phyloP scores from a whole-genome alignment of 176 grass and related monocot genomes.

The Lolium rigidum region DNA sequence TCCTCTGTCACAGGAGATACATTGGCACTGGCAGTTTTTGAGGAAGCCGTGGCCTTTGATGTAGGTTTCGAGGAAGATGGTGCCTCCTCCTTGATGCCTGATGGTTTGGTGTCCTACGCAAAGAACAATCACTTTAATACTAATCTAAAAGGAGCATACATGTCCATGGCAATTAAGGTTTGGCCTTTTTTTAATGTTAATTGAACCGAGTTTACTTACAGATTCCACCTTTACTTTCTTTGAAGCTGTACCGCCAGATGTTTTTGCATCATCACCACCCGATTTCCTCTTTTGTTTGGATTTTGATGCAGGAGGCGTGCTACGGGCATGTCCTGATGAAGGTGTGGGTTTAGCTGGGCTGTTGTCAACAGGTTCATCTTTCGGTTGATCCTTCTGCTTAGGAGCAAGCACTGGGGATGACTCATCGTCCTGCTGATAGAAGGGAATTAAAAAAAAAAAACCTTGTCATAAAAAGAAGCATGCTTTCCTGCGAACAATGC shows the following conservation, averaged over 20 bases:
- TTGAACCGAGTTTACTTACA: constrained; percentile 58
- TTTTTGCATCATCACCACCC: constrained; percentile 72
- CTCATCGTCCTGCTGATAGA: constrained; percentile 72
- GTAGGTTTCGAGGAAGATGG: constrained; percentile 57
- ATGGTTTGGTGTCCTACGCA: constrained; percentile 58
- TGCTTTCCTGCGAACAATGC: background rate
- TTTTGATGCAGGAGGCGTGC: constrained; percentile 75
- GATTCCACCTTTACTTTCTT: constrained; percentile 85
- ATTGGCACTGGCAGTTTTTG: constrained; percentile 50
- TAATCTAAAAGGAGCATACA: constrained; percentile 24
- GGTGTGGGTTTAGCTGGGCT: constrained; percentile 68
- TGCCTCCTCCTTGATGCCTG: constrained; percentile 61
- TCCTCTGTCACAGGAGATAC: constrained; percentile 88
- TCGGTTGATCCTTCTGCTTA: constrained; percentile 77
- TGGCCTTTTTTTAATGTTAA: background rate
- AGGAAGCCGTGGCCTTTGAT: constrained; percentile 50
- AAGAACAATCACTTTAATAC: constrained; percentile 24
- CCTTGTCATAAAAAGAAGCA: constrained; percentile 12
- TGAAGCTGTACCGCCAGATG: constrained; percentile 52
- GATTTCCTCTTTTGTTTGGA: constrained; percentile 90
- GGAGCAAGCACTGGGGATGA: constrained; percentile 84
- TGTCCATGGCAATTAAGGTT: constrained; percentile 3
- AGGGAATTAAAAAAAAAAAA: constrained; percentile 18
- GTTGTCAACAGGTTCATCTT: constrained; percentile 82
- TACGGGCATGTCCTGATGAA: constrained; percentile 53